These are phyloP conservation scores for Agrostemma githago DNA, from an alignment of 148 eudicot species.

Conservation along the genomic window DNA sequence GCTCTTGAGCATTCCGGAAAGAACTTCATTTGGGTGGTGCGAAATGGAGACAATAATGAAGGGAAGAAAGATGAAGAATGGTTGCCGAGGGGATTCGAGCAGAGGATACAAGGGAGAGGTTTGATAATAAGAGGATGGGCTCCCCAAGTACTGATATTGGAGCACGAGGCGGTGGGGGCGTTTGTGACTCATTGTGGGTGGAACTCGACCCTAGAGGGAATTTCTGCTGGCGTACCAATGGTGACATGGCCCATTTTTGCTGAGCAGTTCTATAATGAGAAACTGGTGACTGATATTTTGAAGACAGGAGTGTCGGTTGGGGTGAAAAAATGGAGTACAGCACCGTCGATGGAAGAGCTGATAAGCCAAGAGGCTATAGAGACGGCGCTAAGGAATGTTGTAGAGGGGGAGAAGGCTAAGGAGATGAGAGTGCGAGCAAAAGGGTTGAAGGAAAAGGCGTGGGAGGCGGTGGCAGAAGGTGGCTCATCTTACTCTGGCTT, in stretches of 20 bases:
- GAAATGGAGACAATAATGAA: neutral
- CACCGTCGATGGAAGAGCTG: slow-evolving; percentile 2
- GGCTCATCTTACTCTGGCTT: slow-evolving; percentile 15
- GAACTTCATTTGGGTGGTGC: slow-evolving; percentile 17
- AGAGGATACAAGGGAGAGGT: slow-evolving; percentile 15
- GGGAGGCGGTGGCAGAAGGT: slow-evolving; percentile 15
- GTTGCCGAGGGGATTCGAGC: slow-evolving; percentile 22
- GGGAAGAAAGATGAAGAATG: slow-evolving; percentile 3
- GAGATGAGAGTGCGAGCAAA: slow-evolving; percentile 15
- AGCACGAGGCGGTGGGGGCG: slow-evolving; percentile 19
- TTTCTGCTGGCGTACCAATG: slow-evolving; percentile 20
- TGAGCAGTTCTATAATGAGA: slow-evolving; percentile 21
- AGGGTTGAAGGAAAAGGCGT: slow-evolving; percentile 6
- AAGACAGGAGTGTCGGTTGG: slow-evolving; percentile 14
- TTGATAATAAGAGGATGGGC: slow-evolving; percentile 21
- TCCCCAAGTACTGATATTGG: slow-evolving; percentile 20
- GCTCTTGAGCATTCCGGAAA: slow-evolving; percentile 11
- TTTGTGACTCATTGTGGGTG: slow-evolving; percentile 27
- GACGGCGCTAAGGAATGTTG: slow-evolving; percentile 12
- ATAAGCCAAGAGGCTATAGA: slow-evolving; percentile 1
- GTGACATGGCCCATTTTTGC: slow-evolving; percentile 24
- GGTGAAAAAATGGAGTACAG: slow-evolving; percentile 16
- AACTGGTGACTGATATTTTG: slow-evolving; percentile 13
- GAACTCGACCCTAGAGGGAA: slow-evolving; percentile 22
- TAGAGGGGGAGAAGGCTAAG: slow-evolving; percentile 9